Percentiles rank a stretch among this genome's conserved stretches.
Conservation (phyloP, 768 basidiomycete species). For the Boletus reticuloceps region DNA sequence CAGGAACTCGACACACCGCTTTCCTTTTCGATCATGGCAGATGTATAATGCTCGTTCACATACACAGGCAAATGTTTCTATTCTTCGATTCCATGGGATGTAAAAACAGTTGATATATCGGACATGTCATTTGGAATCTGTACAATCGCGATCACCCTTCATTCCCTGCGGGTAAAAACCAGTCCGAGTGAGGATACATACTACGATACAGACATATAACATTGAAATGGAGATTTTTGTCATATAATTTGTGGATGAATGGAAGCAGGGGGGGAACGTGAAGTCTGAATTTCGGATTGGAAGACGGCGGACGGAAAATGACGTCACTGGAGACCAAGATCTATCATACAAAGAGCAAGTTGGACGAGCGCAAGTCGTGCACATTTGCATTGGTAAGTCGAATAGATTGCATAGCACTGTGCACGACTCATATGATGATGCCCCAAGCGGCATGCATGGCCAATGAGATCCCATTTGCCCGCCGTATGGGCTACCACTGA, state of each 20-base stretch:
- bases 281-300: neutral
- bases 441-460: too few relatives aligned
- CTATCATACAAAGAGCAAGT: too few relatives aligned
- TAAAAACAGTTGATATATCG: neutral
- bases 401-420: too few relatives aligned
- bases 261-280: too few relatives aligned
- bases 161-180: constrained; percentile 23
- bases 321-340: too few relatives aligned
- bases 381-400: too few relatives aligned
- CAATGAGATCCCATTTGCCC: too few relatives aligned
- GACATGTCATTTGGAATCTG: constrained; percentile 16
- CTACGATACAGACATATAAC: constrained; percentile 32
- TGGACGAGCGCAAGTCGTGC: too few relatives aligned
- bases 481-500: too few relatives aligned
- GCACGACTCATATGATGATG: too few relatives aligned
- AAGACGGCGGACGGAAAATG: neutral
- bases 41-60: neutral
- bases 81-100: neutral
- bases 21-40: constrained; percentile 2
- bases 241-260: constrained; percentile 21
- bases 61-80: neutral
- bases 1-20: constrained; percentile 1
- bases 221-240: constrained; percentile 24
- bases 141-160: constrained; percentile 26
- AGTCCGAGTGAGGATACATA: constrained; percentile 17